These are phyloP conservation scores for Myochromella boudieri DNA, from an alignment of 768 basidiomycete species.

Conservation along the genomic window DNA sequence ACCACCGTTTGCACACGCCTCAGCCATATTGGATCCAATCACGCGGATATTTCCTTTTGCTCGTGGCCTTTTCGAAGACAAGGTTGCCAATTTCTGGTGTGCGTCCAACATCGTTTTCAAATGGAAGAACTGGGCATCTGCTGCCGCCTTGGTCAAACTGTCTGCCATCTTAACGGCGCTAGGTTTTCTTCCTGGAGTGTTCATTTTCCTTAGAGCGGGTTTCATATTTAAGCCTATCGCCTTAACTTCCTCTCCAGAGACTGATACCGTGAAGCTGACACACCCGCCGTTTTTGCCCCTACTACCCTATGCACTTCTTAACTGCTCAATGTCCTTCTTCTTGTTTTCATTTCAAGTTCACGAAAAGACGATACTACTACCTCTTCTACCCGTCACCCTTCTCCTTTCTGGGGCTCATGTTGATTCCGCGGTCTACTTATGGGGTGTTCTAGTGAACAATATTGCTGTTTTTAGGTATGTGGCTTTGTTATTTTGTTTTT, in stretches of 20 bases:
- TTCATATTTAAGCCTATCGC: constrained; percentile 19
- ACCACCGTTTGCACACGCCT: constrained; percentile 56
- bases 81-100: constrained; percentile 98
- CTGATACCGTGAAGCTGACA: constrained; percentile 13
- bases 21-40: constrained; percentile 60
- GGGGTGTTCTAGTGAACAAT: constrained; percentile 77
- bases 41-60: constrained; percentile 88
- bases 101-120: constrained; percentile 87
- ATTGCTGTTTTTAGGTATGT: constrained; percentile 85
- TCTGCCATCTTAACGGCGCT: constrained; percentile 66
- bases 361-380: constrained; percentile 89
- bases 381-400: constrained; percentile 81
- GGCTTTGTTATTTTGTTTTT: background rate
- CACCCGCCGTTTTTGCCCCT: constrained; percentile 59
- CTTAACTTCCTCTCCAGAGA: constrained; percentile 14
- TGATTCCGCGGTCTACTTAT: constrained; percentile 61
- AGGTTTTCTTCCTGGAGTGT: constrained; percentile 67
- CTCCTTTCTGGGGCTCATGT: constrained; percentile 59
- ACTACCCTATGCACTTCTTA: constrained; percentile 78
- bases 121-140: constrained; percentile 62
- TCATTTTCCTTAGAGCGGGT: constrained; percentile 38
- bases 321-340: constrained; percentile 89
- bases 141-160: constrained; percentile 55
- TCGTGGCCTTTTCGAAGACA: constrained; percentile 91
- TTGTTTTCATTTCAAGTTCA: constrained; percentile 97